A percentile compares a stretch with the other conserved stretches of the same genome.
Evolutionary conservation across 129 eudicot species (phyloP).

Genomic region (Centaurea solstitialis): DNA sequence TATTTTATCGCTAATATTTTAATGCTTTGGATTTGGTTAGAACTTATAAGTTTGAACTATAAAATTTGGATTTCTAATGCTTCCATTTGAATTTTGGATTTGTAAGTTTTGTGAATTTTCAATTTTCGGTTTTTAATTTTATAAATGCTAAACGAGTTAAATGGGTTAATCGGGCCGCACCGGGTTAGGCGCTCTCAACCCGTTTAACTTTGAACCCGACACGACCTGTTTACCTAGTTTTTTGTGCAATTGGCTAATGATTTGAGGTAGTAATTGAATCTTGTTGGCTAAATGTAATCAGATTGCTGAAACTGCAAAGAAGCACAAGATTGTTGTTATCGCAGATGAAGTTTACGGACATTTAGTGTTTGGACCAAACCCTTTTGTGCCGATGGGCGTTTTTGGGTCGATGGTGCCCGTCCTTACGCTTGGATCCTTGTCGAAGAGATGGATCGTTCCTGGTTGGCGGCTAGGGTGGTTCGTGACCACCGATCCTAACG

Average conservation of each 20-base stretch:
- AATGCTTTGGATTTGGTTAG: too few species aligned
- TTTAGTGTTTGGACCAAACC: constrained; percentile 78
- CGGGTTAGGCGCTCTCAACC: too few species aligned
- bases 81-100: too few species aligned
- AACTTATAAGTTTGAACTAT: too few species aligned
- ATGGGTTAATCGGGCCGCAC: too few species aligned
- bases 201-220: too few species aligned
- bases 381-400: constrained; percentile 89
- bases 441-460: constrained; percentile 96
- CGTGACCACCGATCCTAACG: constrained; percentile 74
- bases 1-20: too few species aligned
- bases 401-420: constrained; percentile 84
- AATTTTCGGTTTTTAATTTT: too few species aligned
- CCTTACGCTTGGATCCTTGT: constrained; percentile 86
- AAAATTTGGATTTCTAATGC: too few species aligned
- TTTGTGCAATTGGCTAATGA: neutral
- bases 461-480: constrained; percentile 99
- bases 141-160: too few species aligned
- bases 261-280: neutral
- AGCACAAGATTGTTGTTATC: constrained; percentile 63
- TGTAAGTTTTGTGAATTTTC: too few species aligned
- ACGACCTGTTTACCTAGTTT: too few species aligned
- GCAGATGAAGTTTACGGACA: constrained; percentile 99
- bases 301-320: constrained; percentile 91
- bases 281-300: constrained; percentile 23